Conservation (phyloP, 352 stramenopile genomes). For the Blastocystis sp. region DNA sequence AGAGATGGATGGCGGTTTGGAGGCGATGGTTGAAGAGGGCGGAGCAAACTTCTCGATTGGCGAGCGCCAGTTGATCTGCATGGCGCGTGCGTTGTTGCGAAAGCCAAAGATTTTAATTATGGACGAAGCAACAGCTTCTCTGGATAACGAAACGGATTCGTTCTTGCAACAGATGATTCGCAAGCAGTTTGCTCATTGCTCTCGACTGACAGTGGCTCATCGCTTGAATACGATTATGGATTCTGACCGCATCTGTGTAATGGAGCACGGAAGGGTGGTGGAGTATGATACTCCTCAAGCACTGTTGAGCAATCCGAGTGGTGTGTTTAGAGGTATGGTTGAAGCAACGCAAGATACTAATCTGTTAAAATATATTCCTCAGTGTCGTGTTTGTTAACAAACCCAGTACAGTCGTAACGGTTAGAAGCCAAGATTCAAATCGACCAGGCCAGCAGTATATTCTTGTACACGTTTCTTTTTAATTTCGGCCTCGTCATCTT, state of each 20-base stretch:
- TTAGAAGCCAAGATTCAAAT: neutral
- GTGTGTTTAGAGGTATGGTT: slow-evolving; percentile 56
- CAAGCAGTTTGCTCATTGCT: slow-evolving; percentile 70
- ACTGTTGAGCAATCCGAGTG: slow-evolving; percentile 71
- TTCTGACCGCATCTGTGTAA: slow-evolving; percentile 86
- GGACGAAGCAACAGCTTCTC: slow-evolving; percentile 79
- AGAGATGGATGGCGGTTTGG: slow-evolving; percentile 66
- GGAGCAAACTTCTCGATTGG: slow-evolving; percentile 72
- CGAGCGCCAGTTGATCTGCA: slow-evolving; percentile 72
- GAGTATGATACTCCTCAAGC: slow-evolving; percentile 74
- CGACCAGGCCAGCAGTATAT: neutral
- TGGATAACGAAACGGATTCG: slow-evolving; percentile 80
- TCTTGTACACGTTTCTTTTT: neutral
- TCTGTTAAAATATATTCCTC: neutral
- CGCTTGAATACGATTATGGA: slow-evolving; percentile 92
- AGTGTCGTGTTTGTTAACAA: no score
- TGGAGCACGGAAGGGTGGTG: slow-evolving; percentile 83
- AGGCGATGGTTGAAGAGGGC: slow-evolving; percentile 69
- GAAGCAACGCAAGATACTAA: neutral
- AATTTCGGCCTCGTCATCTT: neutral
- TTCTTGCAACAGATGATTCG: slow-evolving; percentile 70
- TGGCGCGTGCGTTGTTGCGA: slow-evolving; percentile 73
- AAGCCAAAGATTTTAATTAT: slow-evolving; percentile 84
- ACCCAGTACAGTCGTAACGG: neutral
- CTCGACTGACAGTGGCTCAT: slow-evolving; percentile 89